phyloP scores from a whole-genome alignment of 2,329 filamentous ascomycete species.

The Colletotrichum godetiae region DNA sequence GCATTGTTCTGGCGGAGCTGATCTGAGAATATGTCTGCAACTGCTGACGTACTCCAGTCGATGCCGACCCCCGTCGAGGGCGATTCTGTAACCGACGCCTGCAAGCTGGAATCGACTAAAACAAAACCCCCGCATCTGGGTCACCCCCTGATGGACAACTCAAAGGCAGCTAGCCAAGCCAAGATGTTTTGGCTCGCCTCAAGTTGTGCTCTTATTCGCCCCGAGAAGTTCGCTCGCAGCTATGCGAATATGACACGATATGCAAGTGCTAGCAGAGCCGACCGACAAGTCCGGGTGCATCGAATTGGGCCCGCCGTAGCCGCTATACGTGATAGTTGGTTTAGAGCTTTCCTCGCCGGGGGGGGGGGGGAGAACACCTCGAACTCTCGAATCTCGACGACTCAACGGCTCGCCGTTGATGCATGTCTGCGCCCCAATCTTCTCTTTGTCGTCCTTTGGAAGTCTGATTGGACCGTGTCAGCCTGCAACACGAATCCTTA shows the following conservation, averaged over 20 bases:
- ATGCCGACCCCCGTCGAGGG: neutral
- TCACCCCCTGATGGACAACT: slow-evolving; percentile 12
- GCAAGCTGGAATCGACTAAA: slow-evolving; percentile 28
- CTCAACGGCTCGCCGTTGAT: neutral
- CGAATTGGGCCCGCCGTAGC: neutral
- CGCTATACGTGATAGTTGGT: neutral
- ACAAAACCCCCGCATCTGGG: slow-evolving; percentile 28
- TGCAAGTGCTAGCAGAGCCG: neutral
- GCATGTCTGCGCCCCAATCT: neutral
- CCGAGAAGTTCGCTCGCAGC: slow-evolving; percentile 16
- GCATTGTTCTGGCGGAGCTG: neutral
- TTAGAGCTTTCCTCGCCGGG: neutral
- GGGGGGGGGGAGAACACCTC: neutral
- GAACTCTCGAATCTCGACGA: neutral
- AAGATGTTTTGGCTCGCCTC: neutral
- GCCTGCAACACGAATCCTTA: slow-evolving; percentile 11
- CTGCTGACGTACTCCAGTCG: slow-evolving; percentile 13
- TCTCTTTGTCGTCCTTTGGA: slow-evolving; percentile 7
- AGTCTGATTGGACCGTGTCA: slow-evolving; percentile 8
- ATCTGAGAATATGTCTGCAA: neutral
- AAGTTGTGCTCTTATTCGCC: slow-evolving; percentile 4
- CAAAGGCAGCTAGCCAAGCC: slow-evolving; percentile 5
- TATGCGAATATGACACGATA: slow-evolving; percentile 11
- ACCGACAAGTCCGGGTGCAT: neutral
- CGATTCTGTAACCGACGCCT: slow-evolving; percentile 24